Evolutionary conservation across 1,139 yeast species (phyloP).

Genomic region (Blastobotrys indianensis): DNA sequence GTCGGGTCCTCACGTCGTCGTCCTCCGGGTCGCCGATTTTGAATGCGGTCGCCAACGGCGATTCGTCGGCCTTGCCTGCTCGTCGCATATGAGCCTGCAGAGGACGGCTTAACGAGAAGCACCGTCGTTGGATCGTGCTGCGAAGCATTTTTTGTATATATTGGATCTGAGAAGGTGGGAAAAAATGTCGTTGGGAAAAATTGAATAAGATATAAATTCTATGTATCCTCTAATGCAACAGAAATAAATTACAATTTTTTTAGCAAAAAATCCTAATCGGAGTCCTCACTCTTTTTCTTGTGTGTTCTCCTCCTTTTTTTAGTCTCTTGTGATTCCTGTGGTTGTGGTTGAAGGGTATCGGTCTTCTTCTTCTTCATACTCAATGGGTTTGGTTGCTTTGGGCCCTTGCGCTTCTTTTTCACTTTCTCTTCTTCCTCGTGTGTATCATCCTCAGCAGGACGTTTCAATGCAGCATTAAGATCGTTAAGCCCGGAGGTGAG

Average conservation of each 20-base stretch:
- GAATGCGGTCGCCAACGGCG: constrained; percentile 31
- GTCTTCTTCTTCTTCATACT: constrained; percentile 57
- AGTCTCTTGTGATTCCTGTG: background rate
- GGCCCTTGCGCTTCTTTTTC: constrained; percentile 55
- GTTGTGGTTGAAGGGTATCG: background rate
- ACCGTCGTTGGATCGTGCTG: background rate
- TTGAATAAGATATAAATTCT: too few species aligned
- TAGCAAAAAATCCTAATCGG: background rate
- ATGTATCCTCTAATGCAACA: background rate
- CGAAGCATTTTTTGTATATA: background rate
- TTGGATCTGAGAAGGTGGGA: background rate
- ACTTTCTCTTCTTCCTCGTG: constrained; percentile 23
- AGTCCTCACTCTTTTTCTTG: constrained; percentile 1
- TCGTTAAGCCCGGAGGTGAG: constrained; percentile 73
- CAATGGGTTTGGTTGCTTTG: constrained; percentile 75
- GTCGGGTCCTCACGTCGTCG: constrained; percentile 21
- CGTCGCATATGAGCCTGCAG: constrained; percentile 7
- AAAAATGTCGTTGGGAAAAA: too few species aligned
- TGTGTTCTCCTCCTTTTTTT: constrained; percentile 14
- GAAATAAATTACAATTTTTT: background rate
- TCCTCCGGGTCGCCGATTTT: constrained; percentile 28
- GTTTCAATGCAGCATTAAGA: constrained; percentile 38
- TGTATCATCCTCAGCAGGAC: constrained; percentile 24
- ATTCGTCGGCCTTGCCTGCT: constrained; percentile 3
- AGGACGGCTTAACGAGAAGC: constrained; percentile 2